Evolutionary conservation across 192 early-diverging fungal genomes (phyloP), one percentile per base, ranked within the genome.

Genomic region (Backusella tarrabulga): DNA sequence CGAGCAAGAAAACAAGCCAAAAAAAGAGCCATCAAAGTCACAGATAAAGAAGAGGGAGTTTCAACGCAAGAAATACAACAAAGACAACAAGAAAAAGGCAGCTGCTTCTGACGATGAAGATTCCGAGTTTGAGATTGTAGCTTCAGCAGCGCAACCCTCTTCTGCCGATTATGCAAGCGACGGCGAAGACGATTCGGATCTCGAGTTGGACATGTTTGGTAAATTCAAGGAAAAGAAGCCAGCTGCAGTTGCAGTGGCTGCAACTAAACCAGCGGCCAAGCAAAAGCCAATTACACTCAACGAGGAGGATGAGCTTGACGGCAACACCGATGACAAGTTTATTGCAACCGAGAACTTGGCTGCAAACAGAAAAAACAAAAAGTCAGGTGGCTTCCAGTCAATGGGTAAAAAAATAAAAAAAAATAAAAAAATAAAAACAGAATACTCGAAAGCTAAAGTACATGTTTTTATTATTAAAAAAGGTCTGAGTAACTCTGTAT

Each of bases 311-410:
- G 52, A 72, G 32, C 32, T 32, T 19, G 73, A 74, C 2, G 67
- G 52, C 23, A 76, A 76, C 17, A 60, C 75, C 2, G 85, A 86
- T 9, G 70, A 68, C 52, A 69, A 73, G 34, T 83, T 87, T 52
- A 88, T 89, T 80, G 85, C 83, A 2, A 70, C 76, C 40, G 81
- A 88, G n/a, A 81, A 87, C 40, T 80, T 89, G 60, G 83, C 88
- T 17, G 92, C 92, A 3, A 98, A 97, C 83, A 87, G 94, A 72
- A 97, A 97, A 79, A 92, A 94, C 80, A 95, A 95, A 75, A 99
- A 99, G 77, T 97, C 95, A 0, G 97, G 97, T 36, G 97, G 97
- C 32, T 99, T 99, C 84, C 97, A 98, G 83, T 96, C 95, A 6
- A 97, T 99, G 97, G 97, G 90, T 89, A 80, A 40, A 75, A 6